Percentiles rank a stretch among this genome's conserved stretches.
Conservation (phyloP, 352 stramenopile genomes). For the Pythium plurisporium region DNA sequence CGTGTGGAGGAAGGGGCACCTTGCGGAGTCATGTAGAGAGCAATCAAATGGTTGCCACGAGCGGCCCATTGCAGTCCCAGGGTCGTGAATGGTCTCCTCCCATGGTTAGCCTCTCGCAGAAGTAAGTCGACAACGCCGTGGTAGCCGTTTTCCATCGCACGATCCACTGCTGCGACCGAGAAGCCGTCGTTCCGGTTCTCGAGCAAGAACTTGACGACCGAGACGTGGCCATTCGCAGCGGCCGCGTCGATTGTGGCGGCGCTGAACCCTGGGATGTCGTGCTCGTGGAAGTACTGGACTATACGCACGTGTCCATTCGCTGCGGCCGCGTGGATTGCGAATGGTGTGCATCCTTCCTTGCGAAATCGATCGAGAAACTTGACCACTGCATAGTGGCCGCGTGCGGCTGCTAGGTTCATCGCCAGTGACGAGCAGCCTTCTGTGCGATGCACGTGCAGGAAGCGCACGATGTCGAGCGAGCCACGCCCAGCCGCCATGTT, state of each 20-base stretch:
- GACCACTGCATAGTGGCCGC: conserved; percentile 30
- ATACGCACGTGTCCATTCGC: conserved; percentile 25
- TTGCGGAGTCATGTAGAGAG: too few relatives aligned
- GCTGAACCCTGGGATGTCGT: neutral
- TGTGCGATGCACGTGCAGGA: conserved; percentile 29
- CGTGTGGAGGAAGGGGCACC: too few relatives aligned
- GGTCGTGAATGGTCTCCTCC: conserved; percentile 5
- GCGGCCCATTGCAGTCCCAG: conserved; percentile 31
- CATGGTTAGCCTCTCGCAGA: neutral
- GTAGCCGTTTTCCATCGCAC: conserved; percentile 36
- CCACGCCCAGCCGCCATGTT: conserved; percentile 24
- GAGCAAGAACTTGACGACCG: conserved; percentile 36
- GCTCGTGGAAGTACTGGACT: conserved; percentile 10
- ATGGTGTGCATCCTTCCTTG: conserved; percentile 24
- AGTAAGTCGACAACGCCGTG: conserved; percentile 29
- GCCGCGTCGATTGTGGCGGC: conserved; percentile 20
- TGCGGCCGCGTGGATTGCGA: conserved; percentile 30
- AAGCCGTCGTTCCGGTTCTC: conserved; percentile 24
- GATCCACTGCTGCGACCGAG: conserved; percentile 36
- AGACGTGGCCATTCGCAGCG: conserved; percentile 12
- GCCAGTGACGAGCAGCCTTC: conserved; percentile 38
- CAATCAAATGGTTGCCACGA: conserved; percentile 29
- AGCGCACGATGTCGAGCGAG: conserved; percentile 21
- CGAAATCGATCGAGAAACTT: conserved; percentile 35
- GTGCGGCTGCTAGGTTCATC: conserved; percentile 35